Base-by-base conservation (phyloP, 345 rosid genomes). In the Ricinus communis region DNA sequence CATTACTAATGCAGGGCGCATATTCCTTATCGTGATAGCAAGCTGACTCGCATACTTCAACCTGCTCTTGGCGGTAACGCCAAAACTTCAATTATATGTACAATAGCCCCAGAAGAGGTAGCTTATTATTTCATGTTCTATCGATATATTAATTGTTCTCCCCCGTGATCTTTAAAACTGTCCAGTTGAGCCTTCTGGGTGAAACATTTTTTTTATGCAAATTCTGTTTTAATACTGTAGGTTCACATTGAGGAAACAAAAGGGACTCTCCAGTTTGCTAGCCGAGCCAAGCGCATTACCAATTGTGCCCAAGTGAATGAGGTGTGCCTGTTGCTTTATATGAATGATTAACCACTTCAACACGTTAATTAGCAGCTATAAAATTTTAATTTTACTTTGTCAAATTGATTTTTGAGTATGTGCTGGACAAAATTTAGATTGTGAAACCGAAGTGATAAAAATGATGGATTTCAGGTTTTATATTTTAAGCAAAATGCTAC, bases 101-200 rank as follows among this genome's bases (percentile, higher is more conserved):
- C 99, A 24, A 59, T 91, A 64, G 97, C 97, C 70, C 99, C 99
- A 73, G 97, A 95, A 87, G 96, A 92, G 97, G 99, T 95, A 86
- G 54, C 19, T 25, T 49, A 19, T 27, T 62, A 9, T 47, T 60
- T 38, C 50, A 13, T 73, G 22, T 31, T 57, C 14, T 70, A 4
- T 69, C 30, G n/a, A 2, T 60, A 58, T n/a, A 47, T 64, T 38
- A 6, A 51, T 5, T 31, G 16, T 66, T 61, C 31, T 22, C 68
- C n/a, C 38, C 6, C 6, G 25, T 45, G 36, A 24, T 21, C 36
- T 25, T 13, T 7, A 22, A 24, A 63, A 50, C 54, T 53, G 60
- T 62, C 38, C 47, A 69, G 38, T 41, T 28, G 49, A 51, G 21
- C 60, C 51, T 31, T 71, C 55, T 71, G 22, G 56, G 56, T 76